A percentile compares a stretch with the other conserved stretches of the same genome.
Conservation (phyloP, 495 filamentous ascomycete genomes). For the Xylaria palmicola region DNA sequence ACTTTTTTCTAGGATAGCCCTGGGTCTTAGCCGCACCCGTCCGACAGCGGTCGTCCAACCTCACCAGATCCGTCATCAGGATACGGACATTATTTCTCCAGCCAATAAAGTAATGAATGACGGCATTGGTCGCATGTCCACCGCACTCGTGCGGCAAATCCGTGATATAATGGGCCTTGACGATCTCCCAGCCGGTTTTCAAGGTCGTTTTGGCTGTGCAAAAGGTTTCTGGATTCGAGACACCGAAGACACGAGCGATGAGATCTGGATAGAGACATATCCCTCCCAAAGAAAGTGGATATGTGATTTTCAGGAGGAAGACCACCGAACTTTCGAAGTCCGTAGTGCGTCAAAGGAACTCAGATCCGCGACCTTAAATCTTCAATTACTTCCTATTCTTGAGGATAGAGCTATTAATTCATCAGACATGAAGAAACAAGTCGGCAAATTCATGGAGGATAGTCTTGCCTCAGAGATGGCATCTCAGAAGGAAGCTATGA, state of each 20-base stretch:
- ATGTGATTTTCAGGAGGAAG: conserved; percentile 52
- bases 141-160: conserved; percentile 58
- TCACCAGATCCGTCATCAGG: conserved; percentile 35
- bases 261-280: conserved; percentile 74
- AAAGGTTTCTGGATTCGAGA: conserved; percentile 91
- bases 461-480: conserved; percentile 61
- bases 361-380: conserved; percentile 65
- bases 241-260: conserved; percentile 38
- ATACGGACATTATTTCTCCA: conserved; percentile 36
- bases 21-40: conserved; percentile 46
- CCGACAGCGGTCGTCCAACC: conserved; percentile 36
- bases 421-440: conserved; percentile 47
- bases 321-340: conserved; percentile 70
- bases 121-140: conserved; percentile 73
- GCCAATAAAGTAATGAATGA: conserved; percentile 70
- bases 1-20: conserved; percentile 42
- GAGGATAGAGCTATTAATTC: conserved; percentile 59
- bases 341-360: conserved; percentile 61
- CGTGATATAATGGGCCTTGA: conserved; percentile 57
- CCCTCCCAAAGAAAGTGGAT: conserved; percentile 80
- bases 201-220: conserved; percentile 77
- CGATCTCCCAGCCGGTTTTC: conserved; percentile 69
- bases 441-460: conserved; percentile 58
- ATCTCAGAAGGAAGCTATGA: conserved; percentile 57
- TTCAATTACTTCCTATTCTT: conserved; percentile 77